Evolutionary conservation across 305 asterid species (phyloP), one percentile per base, ranked within the genome.

Genomic region (Fraxinus greggii): DNA sequence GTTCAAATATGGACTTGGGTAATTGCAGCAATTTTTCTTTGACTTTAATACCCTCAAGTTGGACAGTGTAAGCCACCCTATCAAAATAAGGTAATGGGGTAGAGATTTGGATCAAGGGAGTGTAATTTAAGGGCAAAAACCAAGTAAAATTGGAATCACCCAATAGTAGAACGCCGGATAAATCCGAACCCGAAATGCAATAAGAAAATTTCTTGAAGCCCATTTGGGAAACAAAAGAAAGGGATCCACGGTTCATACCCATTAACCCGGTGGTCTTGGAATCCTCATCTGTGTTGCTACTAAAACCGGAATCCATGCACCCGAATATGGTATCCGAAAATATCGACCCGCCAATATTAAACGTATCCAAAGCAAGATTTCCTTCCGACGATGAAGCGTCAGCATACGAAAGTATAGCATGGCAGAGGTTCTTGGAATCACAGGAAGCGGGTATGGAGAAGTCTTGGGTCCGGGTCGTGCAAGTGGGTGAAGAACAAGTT

Each of bases 211-310:
- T 91, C 88, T 88, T 89, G 76, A 90, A 92, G 0, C 93, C 95
- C 94, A 92, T 92, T 80, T 94, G 98, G 0, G 98, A 90, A 10
- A 94, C 88, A 21, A 94, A 94, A 0, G 97, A 92, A 0, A 92
- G 90, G 0, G 95, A 85, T 6, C 97, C 98, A 51, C 98, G 95
- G 83, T 94, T 94, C 98, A 94, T 94, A 31, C 98, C 98, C 91
- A 93, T 91, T 45, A 93, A 85, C 87, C 98, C 98, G 88, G 95
- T 92, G 0, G 95, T 90, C 79, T 93, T 93, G 7, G 87, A 76
- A 21, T 93, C 98, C 56, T 92, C 98, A 17, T 83, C 95, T 8
- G 90, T 40, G 17, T 88, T 89, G 24, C 83, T 88, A 79, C 89
- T 92, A 54, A 83, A 91, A 61, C 95, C 92, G 77, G 97, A 92